phyloP scores from a whole-genome alignment of 768 basidiomycete genomes.

The Paxillus involutus region DNA sequence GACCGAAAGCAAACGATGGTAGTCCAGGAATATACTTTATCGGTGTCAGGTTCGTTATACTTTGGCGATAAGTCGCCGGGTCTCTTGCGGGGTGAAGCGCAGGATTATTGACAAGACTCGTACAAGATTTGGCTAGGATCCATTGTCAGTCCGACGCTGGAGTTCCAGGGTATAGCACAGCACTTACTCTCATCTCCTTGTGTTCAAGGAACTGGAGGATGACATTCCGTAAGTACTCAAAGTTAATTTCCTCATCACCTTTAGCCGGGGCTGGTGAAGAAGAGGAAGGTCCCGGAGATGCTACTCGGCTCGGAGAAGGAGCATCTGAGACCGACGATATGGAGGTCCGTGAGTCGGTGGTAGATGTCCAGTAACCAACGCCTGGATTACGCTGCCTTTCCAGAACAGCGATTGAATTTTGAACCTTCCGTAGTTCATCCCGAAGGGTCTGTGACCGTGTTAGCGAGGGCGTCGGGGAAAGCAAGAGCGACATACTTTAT shows the following conservation, averaged over 20 bases:
- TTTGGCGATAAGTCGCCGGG: slow-evolving; percentile 84
- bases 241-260: slow-evolving; percentile 88
- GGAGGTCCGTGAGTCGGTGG: slow-evolving; percentile 33
- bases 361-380: slow-evolving; percentile 84
- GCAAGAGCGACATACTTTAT: slow-evolving; percentile 59
- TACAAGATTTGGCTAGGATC: slow-evolving; percentile 76
- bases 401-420: slow-evolving; percentile 85
- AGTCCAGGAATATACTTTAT: background rate
- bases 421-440: slow-evolving; percentile 94
- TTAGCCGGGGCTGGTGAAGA: slow-evolving; percentile 27
- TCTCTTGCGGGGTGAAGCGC: slow-evolving; percentile 94
- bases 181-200: slow-evolving; percentile 93
- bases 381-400: slow-evolving; percentile 93
- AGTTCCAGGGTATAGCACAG: background rate
- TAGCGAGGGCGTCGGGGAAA: slow-evolving; percentile 2
- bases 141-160: slow-evolving; percentile 3
- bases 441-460: slow-evolving; percentile 66
- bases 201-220: slow-evolving; percentile 97
- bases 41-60: slow-evolving; percentile 42
- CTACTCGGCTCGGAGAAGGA: slow-evolving; percentile 34
- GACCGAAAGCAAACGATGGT: too few species aligned
- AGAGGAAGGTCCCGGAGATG: slow-evolving; percentile 35
- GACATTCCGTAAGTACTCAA: slow-evolving; percentile 95
- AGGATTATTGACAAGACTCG: slow-evolving; percentile 90
- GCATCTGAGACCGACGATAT: slow-evolving; percentile 44